These are phyloP conservation scores for Rubus parviflorus DNA, from an alignment of 306 rosid genomes.

Conservation along the genomic window DNA sequence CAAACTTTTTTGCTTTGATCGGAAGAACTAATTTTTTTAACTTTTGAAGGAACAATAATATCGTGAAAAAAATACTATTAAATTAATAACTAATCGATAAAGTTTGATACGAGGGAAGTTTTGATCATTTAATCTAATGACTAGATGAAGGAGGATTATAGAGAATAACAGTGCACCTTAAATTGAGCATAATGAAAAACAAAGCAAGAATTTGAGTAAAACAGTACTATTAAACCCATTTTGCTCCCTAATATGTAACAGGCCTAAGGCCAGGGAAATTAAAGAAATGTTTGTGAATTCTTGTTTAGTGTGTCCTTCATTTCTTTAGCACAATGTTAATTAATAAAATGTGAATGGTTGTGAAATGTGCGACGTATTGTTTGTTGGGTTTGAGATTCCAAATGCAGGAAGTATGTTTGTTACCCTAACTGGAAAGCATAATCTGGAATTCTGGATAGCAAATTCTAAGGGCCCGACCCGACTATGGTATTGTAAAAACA, in stretches of 20 bases:
- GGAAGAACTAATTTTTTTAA: no score
- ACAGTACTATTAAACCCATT: neutral
- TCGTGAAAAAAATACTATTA: no score
- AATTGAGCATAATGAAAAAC: neutral
- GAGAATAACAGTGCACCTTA: no score
- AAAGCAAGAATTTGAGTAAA: neutral
- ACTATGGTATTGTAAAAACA: no score
- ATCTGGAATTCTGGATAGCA: neutral
- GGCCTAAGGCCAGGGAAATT: constrained; percentile 8
- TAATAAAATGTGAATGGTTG: neutral
- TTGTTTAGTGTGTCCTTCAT: neutral
- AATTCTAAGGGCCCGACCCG: no score
- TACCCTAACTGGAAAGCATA: constrained; percentile 27
- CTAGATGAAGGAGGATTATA: neutral
- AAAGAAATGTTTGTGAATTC: constrained; percentile 12
- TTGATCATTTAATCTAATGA: neutral
- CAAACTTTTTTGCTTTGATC: neutral
- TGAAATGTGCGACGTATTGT: constrained; percentile 6
- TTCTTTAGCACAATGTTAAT: neutral
- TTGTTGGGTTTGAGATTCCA: constrained; percentile 38
- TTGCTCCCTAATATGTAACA: constrained; percentile 31
- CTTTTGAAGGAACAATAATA: no score
- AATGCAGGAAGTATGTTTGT: constrained; percentile 37
- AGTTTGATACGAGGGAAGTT: neutral
- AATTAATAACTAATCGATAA: neutral